Evolutionary conservation across 2,329 filamentous ascomycete genomes (phyloP).

Genomic region (Aspergillus luchuensis): DNA sequence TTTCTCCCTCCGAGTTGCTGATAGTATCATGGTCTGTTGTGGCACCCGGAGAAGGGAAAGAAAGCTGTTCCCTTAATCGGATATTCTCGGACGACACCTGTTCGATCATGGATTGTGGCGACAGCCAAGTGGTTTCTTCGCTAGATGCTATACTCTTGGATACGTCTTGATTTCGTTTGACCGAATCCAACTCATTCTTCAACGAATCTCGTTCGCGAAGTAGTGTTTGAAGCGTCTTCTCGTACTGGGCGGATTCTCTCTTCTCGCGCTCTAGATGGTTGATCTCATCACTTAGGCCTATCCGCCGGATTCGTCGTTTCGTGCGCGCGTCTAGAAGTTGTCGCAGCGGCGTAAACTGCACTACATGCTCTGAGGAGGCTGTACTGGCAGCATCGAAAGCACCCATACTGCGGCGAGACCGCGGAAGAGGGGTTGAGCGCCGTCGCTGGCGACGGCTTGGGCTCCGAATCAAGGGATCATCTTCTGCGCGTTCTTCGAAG

Average conservation of each 20-base stretch:
- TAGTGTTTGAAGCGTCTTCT: slow-evolving; percentile 29
- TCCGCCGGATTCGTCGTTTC: slow-evolving; percentile 47
- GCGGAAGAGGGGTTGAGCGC: slow-evolving; percentile 38
- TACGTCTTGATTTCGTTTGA: slow-evolving; percentile 15
- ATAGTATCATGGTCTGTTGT: slow-evolving; percentile 5
- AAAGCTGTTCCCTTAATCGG: slow-evolving; percentile 23
- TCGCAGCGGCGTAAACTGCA: slow-evolving; percentile 50
- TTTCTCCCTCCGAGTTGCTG: slow-evolving; percentile 22
- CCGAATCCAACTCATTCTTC: slow-evolving; percentile 29
- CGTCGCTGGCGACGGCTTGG: slow-evolving; percentile 33
- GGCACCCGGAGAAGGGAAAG: slow-evolving; percentile 14
- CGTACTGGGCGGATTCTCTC: slow-evolving; percentile 29
- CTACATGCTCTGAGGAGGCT: slow-evolving; percentile 30
- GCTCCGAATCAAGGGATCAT: slow-evolving; percentile 28
- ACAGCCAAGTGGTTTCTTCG: slow-evolving; percentile 23
- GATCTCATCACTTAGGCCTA: slow-evolving; percentile 51
- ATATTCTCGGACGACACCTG: slow-evolving; percentile 25
- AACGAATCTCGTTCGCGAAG: slow-evolving; percentile 32
- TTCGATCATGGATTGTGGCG: slow-evolving; percentile 19
- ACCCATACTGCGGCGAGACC: slow-evolving; percentile 25
- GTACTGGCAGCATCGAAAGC: slow-evolving; percentile 22
- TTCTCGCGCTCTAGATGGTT: slow-evolving; percentile 47
- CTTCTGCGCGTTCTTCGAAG: slow-evolving; percentile 31
- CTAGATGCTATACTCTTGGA: slow-evolving; percentile 11
- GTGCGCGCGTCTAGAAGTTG: slow-evolving; percentile 47